Evolutionary conservation across 257 asterid species (phyloP), one percentile per base, ranked within the genome.

Genomic region (Solanum habrochaites): DNA sequence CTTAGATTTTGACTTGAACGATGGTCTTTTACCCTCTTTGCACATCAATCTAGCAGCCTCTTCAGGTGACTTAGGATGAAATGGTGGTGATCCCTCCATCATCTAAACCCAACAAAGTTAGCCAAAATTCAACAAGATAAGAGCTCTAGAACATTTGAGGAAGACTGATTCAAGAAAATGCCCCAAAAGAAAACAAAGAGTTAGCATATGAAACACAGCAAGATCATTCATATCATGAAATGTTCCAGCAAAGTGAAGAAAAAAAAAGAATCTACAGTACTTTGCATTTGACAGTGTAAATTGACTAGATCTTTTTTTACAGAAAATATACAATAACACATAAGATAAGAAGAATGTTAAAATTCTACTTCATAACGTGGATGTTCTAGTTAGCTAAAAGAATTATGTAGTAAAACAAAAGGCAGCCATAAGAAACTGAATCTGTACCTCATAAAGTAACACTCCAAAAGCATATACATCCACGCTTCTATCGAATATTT

Each of bases 391-490:
- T 16, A 75, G 27, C 40, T 70, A 73, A 47, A 18, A 81, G 58
- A 69, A 47, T 58, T 40, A 83, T 83, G 58, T 52, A 81, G 81
- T 66, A 27, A 11, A 8, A 35, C 60, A 52, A 84, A 60, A 80
- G n/a, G 71, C 56, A 71, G 16, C 52, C 21, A 21, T 29, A 31
- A 86, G 35, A 85, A 85, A 45, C 35, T 47, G 62, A 82, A 45
- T n/a, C 70, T 21, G 29, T 93, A 96, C 99, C 99, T 96, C 99
- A 72, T 93, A 97, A 60, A 96, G 93, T 93, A 97, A 90, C 75
- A 96, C 49, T 82, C 96, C 99, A 82, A 93, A 97, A 16, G 99
- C 91, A 91, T 96, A 92, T 69, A 93, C 99, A 87, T 97, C 99
- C 87, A 93, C 98, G 23, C 95, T 94, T 92, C 91, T 95, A 92